phyloP scores from a whole-genome alignment of 805 yeast species.

The Candida parachauliodes region DNA sequence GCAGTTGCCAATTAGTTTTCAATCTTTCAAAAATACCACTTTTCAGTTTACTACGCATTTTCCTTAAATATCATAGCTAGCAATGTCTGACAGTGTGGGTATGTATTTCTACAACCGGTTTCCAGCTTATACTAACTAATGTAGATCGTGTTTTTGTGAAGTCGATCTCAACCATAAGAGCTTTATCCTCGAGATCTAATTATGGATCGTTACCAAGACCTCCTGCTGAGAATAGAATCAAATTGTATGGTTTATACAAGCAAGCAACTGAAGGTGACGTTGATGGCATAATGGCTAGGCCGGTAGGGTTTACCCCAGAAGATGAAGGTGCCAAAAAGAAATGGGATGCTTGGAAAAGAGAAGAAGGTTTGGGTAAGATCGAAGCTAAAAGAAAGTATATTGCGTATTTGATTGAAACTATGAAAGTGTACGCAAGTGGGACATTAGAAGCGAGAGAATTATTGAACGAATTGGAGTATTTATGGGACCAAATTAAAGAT shows the following conservation, averaged over 20 bases:
- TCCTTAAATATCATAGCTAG: no score
- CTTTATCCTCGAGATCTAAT: slow-evolving; percentile 62
- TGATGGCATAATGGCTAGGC: slow-evolving; percentile 62
- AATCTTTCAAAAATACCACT: no score
- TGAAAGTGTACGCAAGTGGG: slow-evolving; percentile 66
- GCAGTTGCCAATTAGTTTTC: no score
- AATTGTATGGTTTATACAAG: slow-evolving; percentile 77
- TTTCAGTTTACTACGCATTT: no score
- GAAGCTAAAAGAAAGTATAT: slow-evolving; percentile 77
- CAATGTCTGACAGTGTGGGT: slow-evolving; percentile 12
- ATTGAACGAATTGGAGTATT: slow-evolving; percentile 61
- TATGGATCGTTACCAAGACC: slow-evolving; percentile 70
- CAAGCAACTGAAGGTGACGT: slow-evolving; percentile 90
- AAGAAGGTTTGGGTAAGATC: slow-evolving; percentile 61
- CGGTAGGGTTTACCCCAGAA: slow-evolving; percentile 55
- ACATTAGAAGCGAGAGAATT: slow-evolving; percentile 64
- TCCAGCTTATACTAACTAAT: slow-evolving; percentile 6
- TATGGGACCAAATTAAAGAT: slow-evolving; percentile 72
- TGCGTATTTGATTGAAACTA: slow-evolving; percentile 63
- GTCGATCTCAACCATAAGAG: slow-evolving; percentile 75
- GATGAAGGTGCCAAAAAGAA: slow-evolving; percentile 68
- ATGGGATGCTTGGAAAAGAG: slow-evolving; percentile 83
- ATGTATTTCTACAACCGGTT: slow-evolving; percentile 2
- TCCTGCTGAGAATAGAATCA: slow-evolving; percentile 64
- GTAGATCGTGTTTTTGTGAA: slow-evolving; percentile 74